Conservation (phyloP, 371 early-diverging fungal genomes). For the Neoconidiobolus thromboides region DNA sequence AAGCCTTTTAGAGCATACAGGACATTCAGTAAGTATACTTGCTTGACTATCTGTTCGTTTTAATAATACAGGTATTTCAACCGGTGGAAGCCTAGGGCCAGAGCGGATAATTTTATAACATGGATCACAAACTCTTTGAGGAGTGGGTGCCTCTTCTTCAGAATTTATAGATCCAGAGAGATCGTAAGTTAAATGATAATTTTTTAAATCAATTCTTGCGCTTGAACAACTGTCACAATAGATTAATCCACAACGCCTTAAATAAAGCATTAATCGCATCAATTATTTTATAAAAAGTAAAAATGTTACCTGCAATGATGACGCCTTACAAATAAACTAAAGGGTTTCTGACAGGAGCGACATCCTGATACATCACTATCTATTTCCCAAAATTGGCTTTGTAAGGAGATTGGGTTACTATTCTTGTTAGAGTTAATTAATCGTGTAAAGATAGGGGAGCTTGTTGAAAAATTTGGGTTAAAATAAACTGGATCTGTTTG, state of each 20-base stretch:
- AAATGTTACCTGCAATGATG: conserved; percentile 5
- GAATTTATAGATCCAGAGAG: not conserved
- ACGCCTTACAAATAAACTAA: not conserved
- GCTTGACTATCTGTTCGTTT: not conserved
- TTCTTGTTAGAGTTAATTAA: not conserved
- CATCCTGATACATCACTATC: not conserved
- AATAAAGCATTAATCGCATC: not conserved
- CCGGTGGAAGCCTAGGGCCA: not conserved
- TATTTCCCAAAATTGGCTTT: not conserved
- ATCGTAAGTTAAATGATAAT: not conserved
- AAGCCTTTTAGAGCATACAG: not conserved
- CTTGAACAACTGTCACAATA: conserved; percentile 2
- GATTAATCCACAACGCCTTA: conserved; percentile 5
- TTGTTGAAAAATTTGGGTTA: not conserved
- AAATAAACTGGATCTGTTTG: not conserved
- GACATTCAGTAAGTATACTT: conserved; percentile 3
- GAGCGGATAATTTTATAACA: not conserved
- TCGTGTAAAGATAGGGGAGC: not conserved
- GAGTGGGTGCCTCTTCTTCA: not conserved
- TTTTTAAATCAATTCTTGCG: not conserved
- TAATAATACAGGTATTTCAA: not conserved
- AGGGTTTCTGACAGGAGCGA: not conserved
- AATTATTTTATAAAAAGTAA: not conserved
- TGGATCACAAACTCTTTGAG: not conserved
- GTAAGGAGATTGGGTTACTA: not conserved